Base-by-base conservation (phyloP, 1,284 basidiomycete species). In the Afroboletus lepidellus region DNA sequence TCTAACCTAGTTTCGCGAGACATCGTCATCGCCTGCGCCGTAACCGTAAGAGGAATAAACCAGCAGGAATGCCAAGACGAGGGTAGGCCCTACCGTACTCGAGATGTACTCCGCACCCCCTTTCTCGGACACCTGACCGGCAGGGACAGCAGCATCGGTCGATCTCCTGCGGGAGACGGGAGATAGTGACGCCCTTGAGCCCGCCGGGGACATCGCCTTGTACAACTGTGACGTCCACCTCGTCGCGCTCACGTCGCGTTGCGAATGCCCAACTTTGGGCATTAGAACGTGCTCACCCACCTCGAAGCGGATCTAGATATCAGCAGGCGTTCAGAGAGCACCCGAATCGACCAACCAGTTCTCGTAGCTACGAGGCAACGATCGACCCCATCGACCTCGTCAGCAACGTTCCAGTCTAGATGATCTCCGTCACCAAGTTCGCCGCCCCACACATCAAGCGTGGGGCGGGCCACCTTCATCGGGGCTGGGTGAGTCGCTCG, bases 371-470 rank as follows among this genome's bases (percentile, higher is more conserved):
- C 38, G 60, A 58, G 55, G 60, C 69, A 47, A 69, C 79, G 1
- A 81, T 83, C 46, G 73, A 62, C 72, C 33, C 15, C 20, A 20
- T 38, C 16, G 29, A 32, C 20, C 46, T 39, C 36, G 72, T 75
- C 45, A 21, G 21, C 53, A 85, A 86, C 69, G 79, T 83, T n/a
- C 6, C 27, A 6, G 59, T 84, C 41, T 74, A 74, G 56, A 81
- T 81, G 79, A 79, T 83, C 51, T 77, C 76, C 1, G 57, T 83
- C 37, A 76, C 78, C 27, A 80, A 78, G 65, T 76, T 70, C 51
- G 78, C 83, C 6, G 60, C 83, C 8, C 37, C 81, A 16, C 77
- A 85, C 69, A 74, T 86, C 69, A 78, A 79, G 58, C 75, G 80
- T 33, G 84, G n/a, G n/a, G n/a, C n/a, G n/a, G n/a, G n/a, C n/a